Base-by-base conservation (phyloP, 140 eudicot species). In the Stevia rebaudiana region DNA sequence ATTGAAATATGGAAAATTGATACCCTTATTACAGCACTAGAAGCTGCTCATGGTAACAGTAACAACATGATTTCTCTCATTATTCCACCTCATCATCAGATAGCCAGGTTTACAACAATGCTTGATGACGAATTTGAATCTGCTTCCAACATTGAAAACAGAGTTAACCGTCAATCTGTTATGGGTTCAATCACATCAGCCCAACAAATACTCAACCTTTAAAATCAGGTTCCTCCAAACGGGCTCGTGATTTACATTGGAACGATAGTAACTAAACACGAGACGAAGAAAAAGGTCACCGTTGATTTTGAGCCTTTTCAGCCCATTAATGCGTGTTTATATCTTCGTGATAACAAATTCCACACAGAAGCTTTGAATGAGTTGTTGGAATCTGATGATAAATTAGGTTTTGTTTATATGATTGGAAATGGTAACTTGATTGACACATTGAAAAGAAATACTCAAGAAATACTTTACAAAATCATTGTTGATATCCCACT, bases 51-150 rank as follows among this genome's bases (percentile, higher is more conserved):
- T 50, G 87, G 87, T 36, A 82, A 82, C 8, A 84, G 87, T 11
- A 82, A 84, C 44, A 82, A 81, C 84, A 82, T 82, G 87, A 82
- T 82, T 13, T 82, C 87, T 40, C 87, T 82, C 50, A 82, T 82
- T 6, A 82, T 82, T 79, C 87, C 87, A 10, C 87, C 87, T 7
- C 79, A 84, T 33, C 84, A 82, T 60, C 87, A 82, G 56, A 48
- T 78, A 5, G 67, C 84, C 3, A 78, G 87, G 16, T 81, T 82
- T 39, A 75, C 84, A 3, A 82, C 78, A 71, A 82, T 82, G 87
- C 84, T 82, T 12, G 84, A 74, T 13, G 87, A 82, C 36, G 84
- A 82, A 72, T 82, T 65, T 17, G 87, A 84, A 43, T 78, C 87
- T 31, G 87, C 87, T 31, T 82, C 87, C 13, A 82, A 82, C 76